Evolutionary conservation across 192 early-diverging fungal genomes (phyloP).

Genomic region (Coemansia sp.): DNA sequence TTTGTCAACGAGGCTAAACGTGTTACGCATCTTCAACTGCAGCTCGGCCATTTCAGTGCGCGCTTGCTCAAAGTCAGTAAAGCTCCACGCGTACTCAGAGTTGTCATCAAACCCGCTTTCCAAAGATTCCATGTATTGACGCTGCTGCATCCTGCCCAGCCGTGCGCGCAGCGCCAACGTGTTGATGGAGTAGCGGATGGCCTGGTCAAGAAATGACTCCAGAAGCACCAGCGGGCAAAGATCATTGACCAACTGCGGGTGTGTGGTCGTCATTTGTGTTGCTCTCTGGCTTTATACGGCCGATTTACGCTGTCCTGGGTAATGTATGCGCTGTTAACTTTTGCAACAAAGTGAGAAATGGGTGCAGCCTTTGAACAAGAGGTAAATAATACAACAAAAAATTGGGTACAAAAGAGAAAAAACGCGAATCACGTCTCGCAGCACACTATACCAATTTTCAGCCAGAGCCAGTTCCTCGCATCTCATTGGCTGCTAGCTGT

Average conservation of each 20-base stretch:
- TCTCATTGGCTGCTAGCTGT: conserved; percentile 15
- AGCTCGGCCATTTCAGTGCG: conserved; percentile 22
- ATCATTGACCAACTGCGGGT: conserved; percentile 3
- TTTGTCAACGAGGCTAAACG: conserved; percentile 22
- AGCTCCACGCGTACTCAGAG: background rate
- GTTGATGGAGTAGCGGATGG: conserved; percentile 24
- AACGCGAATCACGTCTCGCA: conserved; percentile 3
- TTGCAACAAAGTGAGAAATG: too few relatives aligned
- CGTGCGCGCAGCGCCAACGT: conserved; percentile 25
- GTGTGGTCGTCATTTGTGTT: background rate
- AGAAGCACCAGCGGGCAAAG: conserved; percentile 34
- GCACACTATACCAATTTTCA: background rate
- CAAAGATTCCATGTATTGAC: background rate
- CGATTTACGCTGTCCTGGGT: too few relatives aligned
- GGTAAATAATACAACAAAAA: conserved; percentile 1
- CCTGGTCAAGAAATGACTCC: conserved; percentile 42
- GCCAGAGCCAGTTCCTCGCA: conserved; percentile 5
- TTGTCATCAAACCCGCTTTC: background rate
- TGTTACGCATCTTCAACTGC: conserved; percentile 14
- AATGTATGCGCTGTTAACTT: too few relatives aligned
- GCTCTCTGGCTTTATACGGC: background rate
- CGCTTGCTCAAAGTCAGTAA: conserved; percentile 11
- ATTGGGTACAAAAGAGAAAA: conserved; percentile 1
- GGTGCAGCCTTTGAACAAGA: background rate
- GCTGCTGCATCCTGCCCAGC: conserved; percentile 25